phyloP scores from a whole-genome alignment of 176 grass and related monocot species.

The Oryza brachyantha region DNA sequence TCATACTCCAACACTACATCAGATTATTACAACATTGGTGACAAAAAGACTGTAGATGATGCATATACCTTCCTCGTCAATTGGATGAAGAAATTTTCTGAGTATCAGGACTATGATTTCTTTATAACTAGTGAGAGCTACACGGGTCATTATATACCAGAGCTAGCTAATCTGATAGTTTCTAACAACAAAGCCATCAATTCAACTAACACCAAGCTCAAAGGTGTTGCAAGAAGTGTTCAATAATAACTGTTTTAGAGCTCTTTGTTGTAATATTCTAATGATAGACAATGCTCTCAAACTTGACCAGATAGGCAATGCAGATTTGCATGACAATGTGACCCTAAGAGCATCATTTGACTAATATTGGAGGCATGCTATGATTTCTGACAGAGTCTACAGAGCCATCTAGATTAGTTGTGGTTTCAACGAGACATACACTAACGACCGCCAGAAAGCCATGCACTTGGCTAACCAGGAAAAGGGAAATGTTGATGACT shows the following conservation, averaged over 20 bases:
- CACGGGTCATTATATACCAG: slow-evolving; percentile 63
- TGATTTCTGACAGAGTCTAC: slow-evolving; percentile 60
- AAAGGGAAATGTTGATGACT: slow-evolving; percentile 54
- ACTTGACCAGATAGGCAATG: slow-evolving; percentile 57
- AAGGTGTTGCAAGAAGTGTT: slow-evolving; percentile 65
- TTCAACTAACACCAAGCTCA: slow-evolving; percentile 37
- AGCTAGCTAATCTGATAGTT: slow-evolving; percentile 63
- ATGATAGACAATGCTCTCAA: slow-evolving; percentile 13
- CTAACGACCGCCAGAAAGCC: slow-evolving; percentile 36
- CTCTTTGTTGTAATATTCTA: slow-evolving; percentile 25
- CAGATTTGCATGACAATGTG: slow-evolving; percentile 41
- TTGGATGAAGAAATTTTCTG: slow-evolving; percentile 62
- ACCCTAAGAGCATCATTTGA: slow-evolving; percentile 50
- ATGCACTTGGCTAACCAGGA: slow-evolving; percentile 40
- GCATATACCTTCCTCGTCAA: slow-evolving; percentile 63
- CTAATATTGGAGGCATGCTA: slow-evolving; percentile 70
- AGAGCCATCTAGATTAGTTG: slow-evolving; percentile 45
- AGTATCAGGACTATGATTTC: slow-evolving; percentile 50
- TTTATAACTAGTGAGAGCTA: slow-evolving; percentile 77
- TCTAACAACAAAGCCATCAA: slow-evolving; percentile 37
- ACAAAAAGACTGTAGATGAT: slow-evolving; percentile 48
- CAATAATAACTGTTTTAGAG: slow-evolving; percentile 13
- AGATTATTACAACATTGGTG: slow-evolving; percentile 56
- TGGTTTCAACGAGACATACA: slow-evolving; percentile 47
- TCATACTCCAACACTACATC: slow-evolving; percentile 68